A percentile compares a stretch with the other conserved stretches of the same genome.
Evolutionary conservation across 2,329 filamentous ascomycete species (phyloP).

Genomic region (Paracoccidioides lutzii): DNA sequence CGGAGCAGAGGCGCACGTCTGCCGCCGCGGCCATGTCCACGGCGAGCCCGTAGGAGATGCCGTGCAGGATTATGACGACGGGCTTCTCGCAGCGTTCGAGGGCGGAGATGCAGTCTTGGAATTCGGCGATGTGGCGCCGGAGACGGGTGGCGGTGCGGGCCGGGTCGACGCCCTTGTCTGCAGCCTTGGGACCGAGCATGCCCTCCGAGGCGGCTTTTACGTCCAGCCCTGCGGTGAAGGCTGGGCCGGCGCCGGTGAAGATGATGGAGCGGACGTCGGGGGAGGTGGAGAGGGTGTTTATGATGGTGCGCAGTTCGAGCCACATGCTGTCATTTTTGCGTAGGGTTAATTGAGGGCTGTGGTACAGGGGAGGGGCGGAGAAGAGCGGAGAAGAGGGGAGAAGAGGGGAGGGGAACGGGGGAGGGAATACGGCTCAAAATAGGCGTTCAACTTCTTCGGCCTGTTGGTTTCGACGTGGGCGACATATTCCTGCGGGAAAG

Average conservation of each 20-base stretch:
- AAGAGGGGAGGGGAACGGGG: too few species aligned
- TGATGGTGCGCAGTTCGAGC: constrained; percentile 63
- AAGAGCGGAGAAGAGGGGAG: too few species aligned
- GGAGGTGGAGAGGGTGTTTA: constrained; percentile 58
- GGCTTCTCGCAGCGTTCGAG: constrained; percentile 86
- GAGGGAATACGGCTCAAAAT: constrained; percentile 48
- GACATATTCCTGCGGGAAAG: constrained; percentile 58
- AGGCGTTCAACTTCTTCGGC: constrained; percentile 76
- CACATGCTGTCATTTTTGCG: constrained; percentile 50
- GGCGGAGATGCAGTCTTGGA: constrained; percentile 64
- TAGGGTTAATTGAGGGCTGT: background rate
- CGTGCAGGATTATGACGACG: constrained; percentile 71
- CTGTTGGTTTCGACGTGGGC: constrained; percentile 90
- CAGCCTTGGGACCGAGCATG: constrained; percentile 23
- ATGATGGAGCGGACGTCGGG: constrained; percentile 62
- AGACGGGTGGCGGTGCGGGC: constrained; percentile 51
- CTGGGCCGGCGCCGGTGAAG: constrained; percentile 69
- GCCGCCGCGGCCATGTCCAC: constrained; percentile 46
- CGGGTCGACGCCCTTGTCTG: constrained; percentile 36
- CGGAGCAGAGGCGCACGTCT: constrained; percentile 31
- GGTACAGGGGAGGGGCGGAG: background rate
- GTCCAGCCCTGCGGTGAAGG: constrained; percentile 79
- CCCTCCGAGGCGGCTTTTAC: constrained; percentile 55
- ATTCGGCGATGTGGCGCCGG: constrained; percentile 59
- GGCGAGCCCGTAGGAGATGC: constrained; percentile 61